A percentile compares a stretch with the other conserved stretches of the same genome.
phyloP scores from a whole-genome alignment of 2,329 filamentous ascomycete genomes.

The Fusarium humuli region DNA sequence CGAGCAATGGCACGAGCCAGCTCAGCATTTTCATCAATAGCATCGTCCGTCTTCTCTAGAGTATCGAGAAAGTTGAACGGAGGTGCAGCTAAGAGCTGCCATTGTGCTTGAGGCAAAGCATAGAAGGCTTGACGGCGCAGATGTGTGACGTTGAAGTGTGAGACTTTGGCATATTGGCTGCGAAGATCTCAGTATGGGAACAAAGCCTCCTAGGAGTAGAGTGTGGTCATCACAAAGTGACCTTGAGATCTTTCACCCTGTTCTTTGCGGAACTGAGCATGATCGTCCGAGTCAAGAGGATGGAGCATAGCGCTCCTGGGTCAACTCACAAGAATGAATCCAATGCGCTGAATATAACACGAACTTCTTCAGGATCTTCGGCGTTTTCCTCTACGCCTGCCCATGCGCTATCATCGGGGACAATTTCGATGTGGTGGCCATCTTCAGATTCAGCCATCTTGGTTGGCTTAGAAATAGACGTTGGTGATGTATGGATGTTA shows the following conservation, averaged over 20 bases:
- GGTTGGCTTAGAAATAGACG: slow-evolving; percentile 13
- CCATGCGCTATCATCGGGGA: slow-evolving; percentile 62
- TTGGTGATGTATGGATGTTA: slow-evolving; percentile 9
- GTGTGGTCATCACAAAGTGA: rapidly evolving
- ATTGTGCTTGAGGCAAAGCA: slow-evolving; percentile 84
- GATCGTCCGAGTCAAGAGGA: not conserved
- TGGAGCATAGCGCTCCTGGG: not conserved
- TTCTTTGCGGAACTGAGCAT: not conserved
- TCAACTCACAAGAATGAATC: slow-evolving; percentile 76
- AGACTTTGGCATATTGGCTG: slow-evolving; percentile 85
- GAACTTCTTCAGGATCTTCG: slow-evolving; percentile 81
- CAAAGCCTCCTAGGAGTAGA: too few species aligned
- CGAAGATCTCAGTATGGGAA: slow-evolving; percentile 29
- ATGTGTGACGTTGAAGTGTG: slow-evolving; percentile 92
- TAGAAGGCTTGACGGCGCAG: slow-evolving; percentile 93
- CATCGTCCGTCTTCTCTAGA: slow-evolving; percentile 82
- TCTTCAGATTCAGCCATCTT: slow-evolving; percentile 39
- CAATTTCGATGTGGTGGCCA: slow-evolving; percentile 32
- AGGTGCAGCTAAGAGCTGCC: slow-evolving; percentile 81
- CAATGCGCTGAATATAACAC: slow-evolving; percentile 82
- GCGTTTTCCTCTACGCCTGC: slow-evolving; percentile 72
- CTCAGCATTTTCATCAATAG: slow-evolving; percentile 88
- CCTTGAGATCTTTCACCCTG: not conserved
- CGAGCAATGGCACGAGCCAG: slow-evolving; percentile 82
- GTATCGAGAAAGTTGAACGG: slow-evolving; percentile 87